Conservation (phyloP, 2,329 filamentous ascomycete species). For the Colletotrichum lini region DNA sequence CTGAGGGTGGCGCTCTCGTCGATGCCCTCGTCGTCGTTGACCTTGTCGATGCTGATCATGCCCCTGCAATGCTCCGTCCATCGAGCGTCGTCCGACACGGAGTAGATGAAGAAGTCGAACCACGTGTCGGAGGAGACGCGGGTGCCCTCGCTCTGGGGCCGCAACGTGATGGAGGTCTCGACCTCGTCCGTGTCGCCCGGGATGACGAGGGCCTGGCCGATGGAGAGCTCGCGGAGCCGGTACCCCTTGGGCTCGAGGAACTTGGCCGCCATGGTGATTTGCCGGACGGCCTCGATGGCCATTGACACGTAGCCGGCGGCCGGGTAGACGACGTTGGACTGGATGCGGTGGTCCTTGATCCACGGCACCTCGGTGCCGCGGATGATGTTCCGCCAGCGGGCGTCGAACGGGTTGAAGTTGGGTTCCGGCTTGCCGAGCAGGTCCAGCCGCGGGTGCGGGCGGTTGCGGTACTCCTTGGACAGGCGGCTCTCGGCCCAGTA, state of each 20-base stretch:
- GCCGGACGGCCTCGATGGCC: constrained; percentile 35
- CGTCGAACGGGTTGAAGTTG: constrained; percentile 24
- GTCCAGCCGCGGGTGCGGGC: constrained; percentile 18
- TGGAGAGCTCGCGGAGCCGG: constrained; percentile 38
- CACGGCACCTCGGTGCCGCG: constrained; percentile 57
- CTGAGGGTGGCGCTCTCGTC: neutral
- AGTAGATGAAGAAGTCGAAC: constrained; percentile 26
- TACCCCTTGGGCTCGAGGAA: constrained; percentile 30
- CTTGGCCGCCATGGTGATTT: constrained; percentile 4
- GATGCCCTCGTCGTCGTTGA: neutral
- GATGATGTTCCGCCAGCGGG: constrained; percentile 30
- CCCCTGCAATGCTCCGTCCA: constrained; percentile 25
- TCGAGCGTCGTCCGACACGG: neutral
- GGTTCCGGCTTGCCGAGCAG: constrained; percentile 18
- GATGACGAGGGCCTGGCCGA: constrained; percentile 36
- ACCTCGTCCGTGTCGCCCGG: constrained; percentile 8
- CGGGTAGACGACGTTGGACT: constrained; percentile 58
- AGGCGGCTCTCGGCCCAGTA: constrained; percentile 22
- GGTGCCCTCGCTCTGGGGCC: constrained; percentile 12
- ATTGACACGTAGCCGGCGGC: constrained; percentile 52
- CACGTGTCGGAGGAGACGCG: constrained; percentile 8
- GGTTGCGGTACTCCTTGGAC: constrained; percentile 32
- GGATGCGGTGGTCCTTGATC: constrained; percentile 61
- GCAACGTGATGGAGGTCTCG: constrained; percentile 31
- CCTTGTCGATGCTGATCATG: constrained; percentile 5